These are phyloP conservation scores for Apophysomyces variabilis DNA, from an alignment of 371 early-diverging fungal species.

Conservation along the genomic window DNA sequence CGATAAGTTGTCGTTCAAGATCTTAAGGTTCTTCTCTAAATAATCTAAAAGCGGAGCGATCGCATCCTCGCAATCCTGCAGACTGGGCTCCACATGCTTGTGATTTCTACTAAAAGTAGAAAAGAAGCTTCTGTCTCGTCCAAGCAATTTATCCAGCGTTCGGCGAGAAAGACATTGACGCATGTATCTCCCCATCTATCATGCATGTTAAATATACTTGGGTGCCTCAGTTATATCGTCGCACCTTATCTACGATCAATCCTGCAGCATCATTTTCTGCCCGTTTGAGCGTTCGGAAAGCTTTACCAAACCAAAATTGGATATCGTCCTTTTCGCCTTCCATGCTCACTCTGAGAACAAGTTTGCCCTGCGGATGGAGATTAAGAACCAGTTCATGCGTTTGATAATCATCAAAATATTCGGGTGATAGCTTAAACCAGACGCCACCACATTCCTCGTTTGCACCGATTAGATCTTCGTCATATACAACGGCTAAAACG, in stretches of 20 bases:
- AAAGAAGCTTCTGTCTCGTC: constrained; percentile 25
- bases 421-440: constrained; percentile 58
- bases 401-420: constrained; percentile 56
- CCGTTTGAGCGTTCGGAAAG: constrained; percentile 68
- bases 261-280: constrained; percentile 65
- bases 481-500: constrained; percentile 66
- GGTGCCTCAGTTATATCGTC: background rate
- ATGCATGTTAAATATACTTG: background rate
- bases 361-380: constrained; percentile 78
- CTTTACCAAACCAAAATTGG: constrained; percentile 84
- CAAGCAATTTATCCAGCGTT: constrained; percentile 24
- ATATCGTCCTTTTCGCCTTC: constrained; percentile 86
- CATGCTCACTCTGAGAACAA: constrained; percentile 77
- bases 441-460: constrained; percentile 76
- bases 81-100: constrained; percentile 29
- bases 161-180: constrained; percentile 53
- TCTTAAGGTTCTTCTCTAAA: constrained; percentile 77
- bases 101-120: constrained; percentile 22
- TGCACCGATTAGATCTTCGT: constrained; percentile 69
- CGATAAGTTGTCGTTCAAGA: constrained; percentile 71
- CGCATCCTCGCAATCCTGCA: constrained; percentile 72
- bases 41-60: constrained; percentile 75
- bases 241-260: constrained; percentile 64
- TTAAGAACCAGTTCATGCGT: constrained; percentile 82
- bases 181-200: constrained; percentile 50